A percentile compares a stretch with the other conserved stretches of the same genome.
Evolutionary conservation across 306 rosid genomes (phyloP).

Genomic region (Neltuma alba): DNA sequence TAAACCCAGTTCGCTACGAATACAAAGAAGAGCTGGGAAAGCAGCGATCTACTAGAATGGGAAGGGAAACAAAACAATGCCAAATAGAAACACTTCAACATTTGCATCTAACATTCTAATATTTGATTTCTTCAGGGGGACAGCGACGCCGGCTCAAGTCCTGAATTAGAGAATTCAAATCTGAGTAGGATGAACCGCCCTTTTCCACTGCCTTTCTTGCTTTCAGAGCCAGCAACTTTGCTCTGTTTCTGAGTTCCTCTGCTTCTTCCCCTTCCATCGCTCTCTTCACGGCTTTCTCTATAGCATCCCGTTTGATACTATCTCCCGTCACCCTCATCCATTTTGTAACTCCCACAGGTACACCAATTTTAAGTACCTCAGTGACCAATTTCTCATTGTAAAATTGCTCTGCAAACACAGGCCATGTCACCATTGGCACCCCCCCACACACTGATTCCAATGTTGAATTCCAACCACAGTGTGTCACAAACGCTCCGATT

Average conservation of each 20-base stretch:
- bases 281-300: slow-evolving; percentile 22
- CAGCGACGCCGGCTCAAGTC: neutral
- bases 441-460: neutral
- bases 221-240: neutral
- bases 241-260: slow-evolving; percentile 36
- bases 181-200: slow-evolving; percentile 33
- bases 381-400: slow-evolving; percentile 48
- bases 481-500: neutral
- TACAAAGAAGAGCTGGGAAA: too few relatives aligned
- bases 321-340: slow-evolving; percentile 14
- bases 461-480: slow-evolving; percentile 7
- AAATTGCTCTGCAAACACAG: slow-evolving; percentile 39
- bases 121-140: neutral
- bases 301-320: slow-evolving; percentile 8
- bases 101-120: too few relatives aligned
- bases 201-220: slow-evolving; percentile 35
- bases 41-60: too few relatives aligned
- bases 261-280: slow-evolving; percentile 34
- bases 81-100: too few relatives aligned
- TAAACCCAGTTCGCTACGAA: too few relatives aligned
- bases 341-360: slow-evolving; percentile 29
- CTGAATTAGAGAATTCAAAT: neutral
- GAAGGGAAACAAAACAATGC: too few relatives aligned
- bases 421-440: slow-evolving; percentile 42
- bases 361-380: slow-evolving; percentile 39